Evolutionary conservation across 345 rosid species (phyloP).

Genomic region (Syzygium grande): DNA sequence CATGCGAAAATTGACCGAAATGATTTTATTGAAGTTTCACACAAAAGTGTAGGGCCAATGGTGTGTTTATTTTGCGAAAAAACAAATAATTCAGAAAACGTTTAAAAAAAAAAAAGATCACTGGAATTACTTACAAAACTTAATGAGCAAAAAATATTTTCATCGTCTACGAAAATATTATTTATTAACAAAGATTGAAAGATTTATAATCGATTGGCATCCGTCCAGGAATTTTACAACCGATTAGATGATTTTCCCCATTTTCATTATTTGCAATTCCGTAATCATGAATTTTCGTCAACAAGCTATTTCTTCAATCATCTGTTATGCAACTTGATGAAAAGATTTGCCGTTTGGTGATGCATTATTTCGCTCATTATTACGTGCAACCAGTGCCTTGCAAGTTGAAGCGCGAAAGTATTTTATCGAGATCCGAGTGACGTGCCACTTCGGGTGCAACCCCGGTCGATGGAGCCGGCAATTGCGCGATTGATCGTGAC

Average conservation of each 20-base stretch:
- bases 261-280: background rate
- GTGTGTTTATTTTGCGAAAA: no score
- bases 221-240: rapidly evolving
- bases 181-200: rapidly evolving
- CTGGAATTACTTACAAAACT: no score
- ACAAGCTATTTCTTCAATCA: background rate
- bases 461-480: background rate
- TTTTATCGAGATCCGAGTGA: background rate
- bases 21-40: background rate
- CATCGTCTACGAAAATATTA: no score
- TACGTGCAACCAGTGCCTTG: background rate
- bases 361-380: background rate
- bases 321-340: background rate
- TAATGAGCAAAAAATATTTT: no score
- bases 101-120: no score
- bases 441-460: background rate
- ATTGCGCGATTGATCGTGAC: no score
- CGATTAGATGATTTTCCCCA: rapidly evolving
- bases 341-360: background rate
- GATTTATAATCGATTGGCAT: rapidly evolving
- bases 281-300: background rate
- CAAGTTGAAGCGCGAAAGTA: background rate
- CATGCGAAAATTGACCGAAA: rapidly evolving
- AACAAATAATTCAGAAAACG: no score
- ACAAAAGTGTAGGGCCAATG: rapidly evolving